Evolutionary conservation across 2,329 filamentous ascomycete genomes (phyloP), one percentile per base, ranked within the genome.

Genomic region (Botryotinia convoluta): DNA sequence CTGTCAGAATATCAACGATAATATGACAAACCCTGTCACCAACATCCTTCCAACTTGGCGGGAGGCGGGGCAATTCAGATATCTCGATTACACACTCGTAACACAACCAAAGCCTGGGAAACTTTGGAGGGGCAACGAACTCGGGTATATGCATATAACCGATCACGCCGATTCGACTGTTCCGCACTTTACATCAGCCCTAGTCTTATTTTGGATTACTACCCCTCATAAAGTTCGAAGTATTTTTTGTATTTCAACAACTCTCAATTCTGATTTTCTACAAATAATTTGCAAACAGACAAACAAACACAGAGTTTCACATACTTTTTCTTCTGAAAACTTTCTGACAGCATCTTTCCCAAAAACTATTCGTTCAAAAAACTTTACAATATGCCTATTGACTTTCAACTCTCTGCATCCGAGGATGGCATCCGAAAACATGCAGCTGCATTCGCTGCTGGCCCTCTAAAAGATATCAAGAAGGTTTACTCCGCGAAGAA

Each of bases 361-460:
- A 9, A 26, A 68, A 10, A 14, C 3, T 8, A 54, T 54, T 22
- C 22, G 26, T 54, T 12, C 37, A 39, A 5, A 8, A 18, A 57
- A 32, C 29, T 20, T 48, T n/a, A 57, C 9, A 68, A 68, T 10
- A 73, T 73, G 72, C 72, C 72, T 70, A 76, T 82, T 59, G 79
- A 82, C 73, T 81, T 82, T 72, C 77, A 76, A 37, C 79, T 82
- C 37, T 80, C 81, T 26, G 74, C 77, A 2, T 37, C 71, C 9
- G 77, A 82, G 71, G 63, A 75, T 35, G 74, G 72, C n/a, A 78
- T 81, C 64, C 79, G 77, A n/a, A 69, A 74, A 35, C 79, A 76
- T 69, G 80, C 80, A 22, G 73, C 73, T 10, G 72, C 72, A 32
- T 81, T 82, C 57, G 78, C 81, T 16, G 69, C 74, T 4, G 75